These are phyloP conservation scores for Rhodotorula taiwanensis DNA, from an alignment of 768 basidiomycete species.

Conservation along the genomic window DNA sequence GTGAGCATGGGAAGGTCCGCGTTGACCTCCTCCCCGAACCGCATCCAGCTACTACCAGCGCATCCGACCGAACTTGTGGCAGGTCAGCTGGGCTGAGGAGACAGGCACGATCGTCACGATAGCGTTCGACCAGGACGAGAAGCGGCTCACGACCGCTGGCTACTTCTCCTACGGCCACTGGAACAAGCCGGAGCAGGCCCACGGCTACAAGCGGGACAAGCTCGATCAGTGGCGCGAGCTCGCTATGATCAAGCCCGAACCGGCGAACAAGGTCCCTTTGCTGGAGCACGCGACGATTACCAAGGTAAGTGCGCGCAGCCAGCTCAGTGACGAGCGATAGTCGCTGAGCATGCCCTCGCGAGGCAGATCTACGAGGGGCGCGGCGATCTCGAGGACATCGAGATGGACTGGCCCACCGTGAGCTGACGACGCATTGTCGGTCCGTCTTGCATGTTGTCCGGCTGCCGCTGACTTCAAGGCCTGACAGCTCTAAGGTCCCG, in stretches of 20 bases:
- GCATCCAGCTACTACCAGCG: constrained; percentile 25
- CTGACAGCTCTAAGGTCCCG: too few relatives aligned
- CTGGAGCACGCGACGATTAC: constrained; percentile 26
- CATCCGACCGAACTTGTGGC: constrained; percentile 20
- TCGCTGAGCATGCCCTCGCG: background rate
- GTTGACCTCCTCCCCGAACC: too few relatives aligned
- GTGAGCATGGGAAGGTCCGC: too few relatives aligned
- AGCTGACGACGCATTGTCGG: too few relatives aligned
- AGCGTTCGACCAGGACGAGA: constrained; percentile 11
- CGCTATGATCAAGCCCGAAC: constrained; percentile 1
- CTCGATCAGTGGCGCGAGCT: constrained; percentile 25
- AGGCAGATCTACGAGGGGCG: constrained; percentile 24
- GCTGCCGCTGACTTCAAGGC: too few relatives aligned
- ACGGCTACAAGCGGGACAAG: constrained; percentile 28
- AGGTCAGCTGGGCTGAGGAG: constrained; percentile 31
- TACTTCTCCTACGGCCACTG: constrained; percentile 26
- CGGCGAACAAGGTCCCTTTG: constrained; percentile 1
- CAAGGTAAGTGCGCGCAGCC: constrained; percentile 9
- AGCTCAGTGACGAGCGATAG: background rate
- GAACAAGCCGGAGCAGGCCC: constrained; percentile 15
- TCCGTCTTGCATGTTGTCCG: too few relatives aligned
- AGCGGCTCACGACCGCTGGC: constrained; percentile 18
- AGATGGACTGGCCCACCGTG: constrained; percentile 29
- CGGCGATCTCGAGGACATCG: constrained; percentile 18
- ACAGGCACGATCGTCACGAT: constrained; percentile 26